Base-by-base conservation (phyloP, 495 filamentous ascomycete genomes). In the Monascus purpureus region DNA sequence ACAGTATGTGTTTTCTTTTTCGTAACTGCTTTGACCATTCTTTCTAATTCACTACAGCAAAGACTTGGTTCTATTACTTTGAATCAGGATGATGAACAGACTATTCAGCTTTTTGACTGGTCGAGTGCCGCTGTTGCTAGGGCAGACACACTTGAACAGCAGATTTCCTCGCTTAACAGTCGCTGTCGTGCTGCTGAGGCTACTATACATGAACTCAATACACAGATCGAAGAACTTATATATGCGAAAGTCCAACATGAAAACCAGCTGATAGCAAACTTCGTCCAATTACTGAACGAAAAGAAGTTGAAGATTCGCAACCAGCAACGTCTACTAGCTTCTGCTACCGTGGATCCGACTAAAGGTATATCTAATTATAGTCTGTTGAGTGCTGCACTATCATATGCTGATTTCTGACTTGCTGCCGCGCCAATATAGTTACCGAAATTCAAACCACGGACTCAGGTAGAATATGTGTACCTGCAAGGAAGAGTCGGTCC, bases 241-340 rank as follows among this genome's bases (percentile, higher is more conserved):
- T 55, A 55, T 23, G 59, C 76, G 8, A 84, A 84, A 41, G 57
- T 53, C 25, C 70, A 72, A 12, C 70, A 84, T 34, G 83, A 93
- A 45, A 61, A 68, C 12, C 69, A 75, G 31, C 50, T 92, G 4
- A 54, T 92, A 2, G 64, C 70, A 23, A 85, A 82, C 46, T 83
- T 85, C 34, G 66, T 66, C 20, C 62, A 68, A 13, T 51, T 92
- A 1, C 52, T 93, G 0, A 93, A 93, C 40, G 75, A 77, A 43
- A 93, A 93, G 55, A 93, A 93, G 53, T 60, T 82, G n/a, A 92
- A 90, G 53, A 88, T 93, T 14, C 61, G 83, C 17, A 78, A 88
- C 38, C 81, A 90, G 48, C 77, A 84, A 39, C 67, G 76, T 13
- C 42, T 86, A 6, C 50, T 90, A 4, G 68, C 64, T 11, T 59